phyloP scores from a whole-genome alignment of 768 basidiomycete genomes.

The Serendipita sp. region DNA sequence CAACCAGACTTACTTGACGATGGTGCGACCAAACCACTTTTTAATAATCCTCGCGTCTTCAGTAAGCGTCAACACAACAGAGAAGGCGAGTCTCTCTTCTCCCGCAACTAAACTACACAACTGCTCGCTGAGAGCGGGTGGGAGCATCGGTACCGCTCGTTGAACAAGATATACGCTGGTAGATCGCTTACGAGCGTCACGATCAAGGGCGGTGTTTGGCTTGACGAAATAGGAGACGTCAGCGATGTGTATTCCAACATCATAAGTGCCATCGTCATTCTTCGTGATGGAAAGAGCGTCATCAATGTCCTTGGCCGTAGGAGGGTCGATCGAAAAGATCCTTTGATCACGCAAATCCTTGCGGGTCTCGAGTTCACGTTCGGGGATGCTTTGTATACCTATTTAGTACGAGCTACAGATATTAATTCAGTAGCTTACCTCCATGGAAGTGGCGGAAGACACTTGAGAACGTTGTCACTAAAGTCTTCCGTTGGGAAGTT shows the following conservation, averaged over 20 bases:
- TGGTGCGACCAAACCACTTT: conserved; percentile 86
- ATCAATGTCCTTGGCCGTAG: conserved; percentile 79
- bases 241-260: conserved; percentile 88
- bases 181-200: conserved; percentile 92
- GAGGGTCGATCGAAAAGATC: conserved; percentile 88
- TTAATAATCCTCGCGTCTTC: conserved; percentile 65
- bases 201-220: conserved; percentile 91
- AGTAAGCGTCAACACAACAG: conserved; percentile 72
- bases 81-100: conserved; percentile 81
- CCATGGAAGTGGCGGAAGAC: conserved; percentile 92
- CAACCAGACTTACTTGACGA: conserved; percentile 51
- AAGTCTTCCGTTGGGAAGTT: conserved; percentile 99
- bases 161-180: conserved; percentile 96
- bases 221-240: conserved; percentile 94
- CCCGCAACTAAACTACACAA: conserved; percentile 83
- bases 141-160: conserved; percentile 92
- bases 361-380: conserved; percentile 72
- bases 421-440: conserved; percentile 35
- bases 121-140: conserved; percentile 81
- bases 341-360: conserved; percentile 75
- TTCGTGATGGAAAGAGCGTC: conserved; percentile 81
- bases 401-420: background rate
- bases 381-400: conserved; percentile 47
- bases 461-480: conserved; percentile 85
- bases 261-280: conserved; percentile 85